A percentile compares a stretch with the other conserved stretches of the same genome.
Conservation (phyloP, 129 eudicot genomes). For the Pittosporum tobira region DNA sequence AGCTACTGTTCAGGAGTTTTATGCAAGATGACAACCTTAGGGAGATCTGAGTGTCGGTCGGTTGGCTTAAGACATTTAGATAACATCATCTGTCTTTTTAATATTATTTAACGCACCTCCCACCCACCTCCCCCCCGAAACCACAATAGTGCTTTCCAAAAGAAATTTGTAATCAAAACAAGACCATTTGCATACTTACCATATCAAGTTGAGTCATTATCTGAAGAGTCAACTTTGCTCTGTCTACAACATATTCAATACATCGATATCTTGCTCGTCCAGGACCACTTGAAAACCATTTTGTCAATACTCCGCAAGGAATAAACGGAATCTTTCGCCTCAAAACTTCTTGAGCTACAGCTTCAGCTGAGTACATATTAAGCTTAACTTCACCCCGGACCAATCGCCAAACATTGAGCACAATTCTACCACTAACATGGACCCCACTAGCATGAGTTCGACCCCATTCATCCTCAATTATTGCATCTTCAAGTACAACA, state of each 20-base stretch:
- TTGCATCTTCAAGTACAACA: conserved; percentile 29
- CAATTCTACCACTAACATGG: conserved; percentile 86
- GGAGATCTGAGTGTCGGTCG: neutral
- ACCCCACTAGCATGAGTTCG: conserved; percentile 97
- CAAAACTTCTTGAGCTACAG: conserved; percentile 81
- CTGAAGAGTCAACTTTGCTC: conserved; percentile 73
- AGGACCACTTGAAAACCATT: conserved; percentile 91
- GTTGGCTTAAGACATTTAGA: neutral
- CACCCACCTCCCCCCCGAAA: neutral
- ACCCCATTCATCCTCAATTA: conserved; percentile 98
- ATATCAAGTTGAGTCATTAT: conserved; percentile 81
- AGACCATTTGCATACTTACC: conserved; percentile 22
- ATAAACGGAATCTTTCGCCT: conserved; percentile 73
- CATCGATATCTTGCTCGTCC: conserved; percentile 76
- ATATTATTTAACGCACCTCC: neutral
- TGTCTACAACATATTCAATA: conserved; percentile 49
- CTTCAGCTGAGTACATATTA: conserved; percentile 73
- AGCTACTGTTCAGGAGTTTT: neutral
- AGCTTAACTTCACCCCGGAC: conserved; percentile 88
- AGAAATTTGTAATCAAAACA: neutral
- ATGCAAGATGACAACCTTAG: neutral
- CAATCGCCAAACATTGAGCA: conserved; percentile 86
- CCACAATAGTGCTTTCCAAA: too few species aligned
- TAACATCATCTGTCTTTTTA: neutral
- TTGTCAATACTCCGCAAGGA: conserved; percentile 48